Base-by-base conservation (phyloP, 768 basidiomycete genomes). In the Kwoniella bestiolae region DNA sequence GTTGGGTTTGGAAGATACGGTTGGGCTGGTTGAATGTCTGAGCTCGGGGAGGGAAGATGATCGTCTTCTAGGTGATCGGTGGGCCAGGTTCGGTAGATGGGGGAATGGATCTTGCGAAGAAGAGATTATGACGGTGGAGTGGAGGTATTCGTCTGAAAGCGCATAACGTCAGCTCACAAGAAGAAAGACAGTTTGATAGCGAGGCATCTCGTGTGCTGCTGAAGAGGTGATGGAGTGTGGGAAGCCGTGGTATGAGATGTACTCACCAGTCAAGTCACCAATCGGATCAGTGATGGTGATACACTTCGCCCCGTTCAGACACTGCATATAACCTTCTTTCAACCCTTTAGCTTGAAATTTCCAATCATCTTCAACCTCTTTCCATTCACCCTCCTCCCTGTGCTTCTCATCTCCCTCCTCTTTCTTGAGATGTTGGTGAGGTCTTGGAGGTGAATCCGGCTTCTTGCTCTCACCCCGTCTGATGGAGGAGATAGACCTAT, bases 241-340 rank as follows among this genome's bases (percentile, higher is more conserved):
- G 35, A 41, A 18, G 18, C 38, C 18, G 38, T 3, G 18, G 18
- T 18, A 11, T 38, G 11, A 38, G 38, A 14, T 18, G 5, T 3
- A 64, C 47, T 52, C 26, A 66, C 58, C 56, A 3, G 50, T 32
- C 31, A 66, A 46, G 23, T 53, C 52, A 16, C 29, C 38, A 23
- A 51, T 31, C 2, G 66, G 66, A 41, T 63, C 61, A 12, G 45
- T 55, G 60, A 67, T 67, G 25, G 21, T 38, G 16, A 67, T 38
- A 51, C 66, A 67, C 23, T 23, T 55, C 25, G 66, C 66, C 2
- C 51, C 56, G 3, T 14, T 21, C 7, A 67, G 41, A 53, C 66
- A 67, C 23, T 44, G 34, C 21, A 28, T 25, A 14, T 56, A 46
- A 14, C 35, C 60, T 21, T n/a, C 34, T 28, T 50, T 63, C 3